Conservation (phyloP, 2,329 filamentous ascomycete species). For the Mycosphaerella arachidis region DNA sequence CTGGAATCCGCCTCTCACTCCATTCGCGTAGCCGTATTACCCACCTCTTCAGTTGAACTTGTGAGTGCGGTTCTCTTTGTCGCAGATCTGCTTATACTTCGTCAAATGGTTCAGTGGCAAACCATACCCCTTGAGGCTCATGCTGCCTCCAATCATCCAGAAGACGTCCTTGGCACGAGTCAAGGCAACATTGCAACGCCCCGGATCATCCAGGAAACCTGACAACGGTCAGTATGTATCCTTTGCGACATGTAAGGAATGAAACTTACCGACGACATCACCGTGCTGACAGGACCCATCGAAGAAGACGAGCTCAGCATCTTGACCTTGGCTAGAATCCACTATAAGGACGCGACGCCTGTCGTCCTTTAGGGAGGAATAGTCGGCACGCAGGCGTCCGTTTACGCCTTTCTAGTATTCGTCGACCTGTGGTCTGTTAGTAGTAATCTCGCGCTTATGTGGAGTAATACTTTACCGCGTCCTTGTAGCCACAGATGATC, state of each 20-base stretch:
- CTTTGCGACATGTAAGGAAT: neutral
- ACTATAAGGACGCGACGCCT: constrained; percentile 13
- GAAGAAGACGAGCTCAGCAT: constrained; percentile 15
- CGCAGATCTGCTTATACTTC: too few species aligned
- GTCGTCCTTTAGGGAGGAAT: too few species aligned
- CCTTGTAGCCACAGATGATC: constrained; percentile 17
- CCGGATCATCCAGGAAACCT: constrained; percentile 14
- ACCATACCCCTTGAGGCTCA: too few species aligned
- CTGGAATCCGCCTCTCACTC: neutral
- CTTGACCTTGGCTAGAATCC: constrained; percentile 16
- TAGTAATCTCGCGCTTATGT: too few species aligned
- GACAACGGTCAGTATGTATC: neutral
- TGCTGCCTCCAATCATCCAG: too few species aligned
- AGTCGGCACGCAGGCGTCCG: too few species aligned
- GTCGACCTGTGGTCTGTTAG: too few species aligned
- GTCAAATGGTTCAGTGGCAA: too few species aligned
- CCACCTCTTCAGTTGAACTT: too few species aligned
- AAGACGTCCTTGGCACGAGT: too few species aligned
- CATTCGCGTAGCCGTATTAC: neutral
- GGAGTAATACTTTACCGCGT: constrained; percentile 9
- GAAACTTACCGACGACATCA: neutral
- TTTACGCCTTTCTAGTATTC: too few species aligned
- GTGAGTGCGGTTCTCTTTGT: too few species aligned
- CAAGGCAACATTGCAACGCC: neutral
- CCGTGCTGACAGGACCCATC: constrained; percentile 12